Percentiles rank a stretch among this genome's conserved stretches.
Evolutionary conservation across 805 yeast genomes (phyloP).

Genomic region (Candida incommunis): DNA sequence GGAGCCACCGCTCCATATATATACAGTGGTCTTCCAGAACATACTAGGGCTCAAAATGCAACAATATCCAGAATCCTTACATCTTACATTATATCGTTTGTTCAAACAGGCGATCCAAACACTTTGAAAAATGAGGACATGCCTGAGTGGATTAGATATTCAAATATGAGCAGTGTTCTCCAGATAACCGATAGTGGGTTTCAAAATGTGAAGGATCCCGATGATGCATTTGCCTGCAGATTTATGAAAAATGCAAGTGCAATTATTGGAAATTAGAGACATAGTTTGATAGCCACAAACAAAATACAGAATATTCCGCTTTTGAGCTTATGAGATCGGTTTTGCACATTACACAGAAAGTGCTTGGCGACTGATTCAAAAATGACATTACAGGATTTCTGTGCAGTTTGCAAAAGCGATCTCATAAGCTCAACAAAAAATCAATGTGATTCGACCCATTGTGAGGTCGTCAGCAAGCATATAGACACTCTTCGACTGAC

Average conservation of each 20-base stretch:
- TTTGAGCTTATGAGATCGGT: no score
- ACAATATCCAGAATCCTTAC: neutral
- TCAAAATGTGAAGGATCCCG: neutral
- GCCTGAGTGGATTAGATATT: neutral
- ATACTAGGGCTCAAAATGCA: neutral
- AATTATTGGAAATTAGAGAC: neutral
- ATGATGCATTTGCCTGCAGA: neutral
- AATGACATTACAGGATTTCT: no score
- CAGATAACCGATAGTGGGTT: neutral
- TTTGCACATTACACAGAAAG: no score
- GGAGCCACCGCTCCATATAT: neutral
- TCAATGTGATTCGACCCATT: no score
- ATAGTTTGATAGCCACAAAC: no score
- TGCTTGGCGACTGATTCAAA: no score
- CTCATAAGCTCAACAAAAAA: no score
- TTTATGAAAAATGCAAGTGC: neutral
- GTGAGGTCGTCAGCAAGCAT: no score
- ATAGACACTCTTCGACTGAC: no score
- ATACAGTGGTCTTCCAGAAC: neutral
- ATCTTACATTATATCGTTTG: neutral
- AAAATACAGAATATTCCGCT: no score
- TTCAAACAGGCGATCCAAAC: neutral
- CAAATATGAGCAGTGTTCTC: neutral
- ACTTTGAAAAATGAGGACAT: neutral
- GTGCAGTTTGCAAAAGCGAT: no score